Evolutionary conservation across 345 rosid species (phyloP), one percentile per base, ranked within the genome.

Genomic region (Eutrema heterophyllum): DNA sequence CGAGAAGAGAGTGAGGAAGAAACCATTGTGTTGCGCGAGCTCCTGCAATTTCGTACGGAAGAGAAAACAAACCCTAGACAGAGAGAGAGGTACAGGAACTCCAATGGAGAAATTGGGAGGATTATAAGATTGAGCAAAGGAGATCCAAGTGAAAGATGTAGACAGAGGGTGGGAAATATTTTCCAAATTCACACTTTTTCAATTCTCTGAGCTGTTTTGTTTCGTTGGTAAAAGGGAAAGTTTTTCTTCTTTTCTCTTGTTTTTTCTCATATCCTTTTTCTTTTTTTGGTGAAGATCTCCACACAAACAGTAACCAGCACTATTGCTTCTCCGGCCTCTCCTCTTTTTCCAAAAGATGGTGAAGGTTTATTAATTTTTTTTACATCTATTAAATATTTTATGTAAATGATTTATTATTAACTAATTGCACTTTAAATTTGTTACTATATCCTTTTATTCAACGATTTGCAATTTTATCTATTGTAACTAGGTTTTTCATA

Each of bases 201-300:
- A 67, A 64, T 63, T 38, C 60, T 70, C 60, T 48, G 76, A 77
- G 76, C 55, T 70, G 48, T 56, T 78, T 78, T 78, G 77, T 59
- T 67, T 63, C 89, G 75, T 84, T 76, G 88, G 88, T 84, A 80
- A 83, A 83, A 83, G 93, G 84, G 83, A 81, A 86, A 88, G 87
- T 70, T 70, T 27, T 62, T 61, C 36, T 32, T 54, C 53, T 71
- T 72, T n/a, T 24, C 44, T 58, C 44, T 16, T 62, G 56, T 67
- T 27, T 53, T 54, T 53, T 10, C 68, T 72, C 38, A 41, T 43
- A 3, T 45, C 27, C 27, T 46, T 33, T 41, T 21, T n/a, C n/a
- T 13, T 5, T 43, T 59, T 64, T 63, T 35, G 50, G 74, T 49
- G 71, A 75, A 76, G 35, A 77, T 71, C 72, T 70, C 71, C 12